phyloP scores from a whole-genome alignment of 2,329 filamentous ascomycete genomes.

The Hymenoscyphus repandus region DNA sequence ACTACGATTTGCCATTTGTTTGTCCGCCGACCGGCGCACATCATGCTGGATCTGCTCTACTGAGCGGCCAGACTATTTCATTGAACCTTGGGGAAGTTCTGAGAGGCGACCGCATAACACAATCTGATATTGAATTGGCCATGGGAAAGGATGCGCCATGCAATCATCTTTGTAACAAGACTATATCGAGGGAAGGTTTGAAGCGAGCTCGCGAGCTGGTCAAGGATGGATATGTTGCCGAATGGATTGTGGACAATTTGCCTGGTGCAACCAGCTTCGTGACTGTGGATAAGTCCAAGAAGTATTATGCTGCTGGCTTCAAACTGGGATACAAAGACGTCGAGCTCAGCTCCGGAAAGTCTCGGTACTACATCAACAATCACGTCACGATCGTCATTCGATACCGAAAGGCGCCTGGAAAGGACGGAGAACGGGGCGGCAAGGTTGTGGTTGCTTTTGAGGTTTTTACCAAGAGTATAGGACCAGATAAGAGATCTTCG shows the following conservation, averaged over 20 bases:
- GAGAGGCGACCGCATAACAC: slow-evolving; percentile 78
- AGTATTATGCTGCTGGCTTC: slow-evolving; percentile 88
- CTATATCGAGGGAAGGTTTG: slow-evolving; percentile 60
- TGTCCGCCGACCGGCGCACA: slow-evolving; percentile 69
- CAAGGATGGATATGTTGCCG: slow-evolving; percentile 74
- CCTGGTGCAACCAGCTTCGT: slow-evolving; percentile 86
- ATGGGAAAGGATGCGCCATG: slow-evolving; percentile 74
- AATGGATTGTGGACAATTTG: slow-evolving; percentile 92
- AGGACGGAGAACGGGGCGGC: slow-evolving; percentile 62
- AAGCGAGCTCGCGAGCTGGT: slow-evolving; percentile 67
- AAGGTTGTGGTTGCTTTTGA: slow-evolving; percentile 86
- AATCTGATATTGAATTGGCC: slow-evolving; percentile 74
- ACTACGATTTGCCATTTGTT: slow-evolving; percentile 82
- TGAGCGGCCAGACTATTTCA: slow-evolving; percentile 71
- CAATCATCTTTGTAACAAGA: slow-evolving; percentile 64
- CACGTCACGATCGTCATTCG: slow-evolving; percentile 82
- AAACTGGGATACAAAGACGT: slow-evolving; percentile 76
- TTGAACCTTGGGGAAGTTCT: slow-evolving; percentile 85
- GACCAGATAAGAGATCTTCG: slow-evolving; percentile 51
- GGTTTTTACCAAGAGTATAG: slow-evolving; percentile 82
- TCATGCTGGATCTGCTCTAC: slow-evolving; percentile 60
- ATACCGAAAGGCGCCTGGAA: slow-evolving; percentile 66
- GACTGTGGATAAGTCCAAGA: slow-evolving; percentile 75
- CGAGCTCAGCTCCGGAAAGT: slow-evolving; percentile 51
- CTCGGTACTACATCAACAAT: slow-evolving; percentile 75